Conservation (phyloP, 2,329 filamentous ascomycete genomes). For the Botryotinia calthae region DNA sequence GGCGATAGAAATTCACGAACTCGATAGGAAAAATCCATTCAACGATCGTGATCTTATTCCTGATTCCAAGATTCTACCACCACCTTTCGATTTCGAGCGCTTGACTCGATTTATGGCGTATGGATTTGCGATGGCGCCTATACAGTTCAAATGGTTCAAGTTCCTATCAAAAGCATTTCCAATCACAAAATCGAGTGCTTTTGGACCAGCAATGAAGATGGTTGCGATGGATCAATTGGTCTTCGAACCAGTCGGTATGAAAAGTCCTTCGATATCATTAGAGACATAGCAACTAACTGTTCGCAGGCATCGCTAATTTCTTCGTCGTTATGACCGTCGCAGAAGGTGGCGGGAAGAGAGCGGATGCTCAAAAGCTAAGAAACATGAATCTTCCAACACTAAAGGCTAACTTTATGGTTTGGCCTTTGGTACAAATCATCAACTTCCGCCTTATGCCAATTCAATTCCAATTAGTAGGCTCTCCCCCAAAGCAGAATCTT, state of each 20-base stretch:
- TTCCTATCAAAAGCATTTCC: slow-evolving; percentile 82
- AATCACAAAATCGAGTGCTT: slow-evolving; percentile 71
- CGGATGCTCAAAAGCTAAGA: slow-evolving; percentile 78
- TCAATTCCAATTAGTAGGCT: slow-evolving; percentile 90
- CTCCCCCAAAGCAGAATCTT: not conserved
- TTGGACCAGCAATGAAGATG: slow-evolving; percentile 79
- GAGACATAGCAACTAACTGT: slow-evolving; percentile 18
- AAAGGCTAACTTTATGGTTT: slow-evolving; percentile 93
- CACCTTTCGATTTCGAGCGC: slow-evolving; percentile 93
- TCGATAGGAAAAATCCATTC: slow-evolving; percentile 76
- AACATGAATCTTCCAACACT: slow-evolving; percentile 93
- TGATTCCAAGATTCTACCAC: slow-evolving; percentile 61
- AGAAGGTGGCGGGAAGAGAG: slow-evolving; percentile 82
- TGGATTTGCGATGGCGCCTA: slow-evolving; percentile 90
- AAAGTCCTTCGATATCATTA: not conserved
- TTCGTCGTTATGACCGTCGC: slow-evolving; percentile 96
- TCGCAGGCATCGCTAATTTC: slow-evolving; percentile 72
- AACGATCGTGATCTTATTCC: slow-evolving; percentile 65
- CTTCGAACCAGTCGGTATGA: slow-evolving; percentile 80
- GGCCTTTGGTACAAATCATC: slow-evolving; percentile 93
- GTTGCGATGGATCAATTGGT: slow-evolving; percentile 90
- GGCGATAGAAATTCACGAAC: slow-evolving; percentile 83
- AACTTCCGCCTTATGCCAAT: slow-evolving; percentile 96
- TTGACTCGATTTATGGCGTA: slow-evolving; percentile 96
- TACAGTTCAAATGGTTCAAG: slow-evolving; percentile 95